phyloP scores from a whole-genome alignment of 106 monocot species.

The Narthecium ossifragum region DNA sequence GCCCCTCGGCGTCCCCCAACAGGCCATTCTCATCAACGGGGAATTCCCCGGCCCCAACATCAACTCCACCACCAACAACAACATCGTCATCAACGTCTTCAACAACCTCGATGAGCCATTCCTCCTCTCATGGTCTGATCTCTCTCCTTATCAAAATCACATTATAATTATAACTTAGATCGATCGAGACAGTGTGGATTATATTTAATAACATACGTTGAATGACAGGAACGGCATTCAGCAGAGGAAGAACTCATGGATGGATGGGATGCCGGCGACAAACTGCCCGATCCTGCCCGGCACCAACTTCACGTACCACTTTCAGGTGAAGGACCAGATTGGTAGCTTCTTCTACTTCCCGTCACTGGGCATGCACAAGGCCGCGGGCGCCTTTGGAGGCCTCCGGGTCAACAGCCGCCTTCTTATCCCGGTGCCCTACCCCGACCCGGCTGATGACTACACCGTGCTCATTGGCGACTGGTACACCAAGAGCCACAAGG shows the following conservation, averaged over 20 bases:
- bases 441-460: conserved; percentile 46
- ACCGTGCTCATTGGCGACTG: conserved; percentile 50
- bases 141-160: too few species aligned
- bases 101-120: conserved; percentile 45
- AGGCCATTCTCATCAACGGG: conserved; percentile 50
- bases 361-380: conserved; percentile 47
- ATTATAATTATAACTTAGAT: background rate
- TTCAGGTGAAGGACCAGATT: conserved; percentile 71
- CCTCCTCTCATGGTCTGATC: conserved; percentile 48
- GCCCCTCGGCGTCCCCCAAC: conserved; percentile 22
- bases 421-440: conserved; percentile 54
- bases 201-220: background rate
- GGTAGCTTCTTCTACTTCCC: conserved; percentile 63
- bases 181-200: too few species aligned
- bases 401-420: conserved; percentile 53
- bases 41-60: conserved; percentile 58
- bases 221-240: conserved; percentile 51
- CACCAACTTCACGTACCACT: conserved; percentile 55
- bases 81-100: conserved; percentile 39
- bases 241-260: conserved; percentile 68
- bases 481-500: conserved; percentile 42
- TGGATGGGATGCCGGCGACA: conserved; percentile 50
- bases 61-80: conserved; percentile 46
- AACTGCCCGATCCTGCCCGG: conserved; percentile 38
- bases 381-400: conserved; percentile 52